These are phyloP conservation scores for Camellia japonica DNA, from an alignment of 148 eudicot genomes.

Conservation along the genomic window DNA sequence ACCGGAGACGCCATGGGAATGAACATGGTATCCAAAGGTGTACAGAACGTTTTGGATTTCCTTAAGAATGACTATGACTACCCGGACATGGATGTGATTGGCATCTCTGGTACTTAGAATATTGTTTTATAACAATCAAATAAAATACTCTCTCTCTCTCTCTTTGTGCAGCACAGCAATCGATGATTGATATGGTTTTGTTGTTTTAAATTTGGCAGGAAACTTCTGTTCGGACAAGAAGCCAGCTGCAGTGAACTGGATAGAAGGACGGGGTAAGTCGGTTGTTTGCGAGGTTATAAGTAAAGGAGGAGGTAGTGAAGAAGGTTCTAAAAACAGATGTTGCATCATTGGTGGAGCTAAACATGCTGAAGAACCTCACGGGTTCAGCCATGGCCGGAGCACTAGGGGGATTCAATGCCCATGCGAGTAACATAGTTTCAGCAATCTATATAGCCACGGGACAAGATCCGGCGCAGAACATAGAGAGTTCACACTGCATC, in stretches of 20 bases:
- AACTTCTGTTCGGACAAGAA: constrained; percentile 87
- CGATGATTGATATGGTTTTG: neutral
- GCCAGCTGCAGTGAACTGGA: constrained; percentile 88
- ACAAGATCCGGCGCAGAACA: constrained; percentile 87
- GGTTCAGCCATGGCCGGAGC: constrained; percentile 90
- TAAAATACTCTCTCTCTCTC: too few species aligned
- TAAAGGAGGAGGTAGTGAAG: constrained; percentile 67
- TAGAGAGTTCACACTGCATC: constrained; percentile 87
- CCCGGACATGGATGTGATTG: constrained; percentile 86
- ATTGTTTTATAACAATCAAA: neutral
- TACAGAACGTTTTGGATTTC: constrained; percentile 74
- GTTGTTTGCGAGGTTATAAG: constrained; percentile 83
- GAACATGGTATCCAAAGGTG: constrained; percentile 98
- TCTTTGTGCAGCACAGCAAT: too few species aligned
- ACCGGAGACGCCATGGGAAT: constrained; percentile 97
- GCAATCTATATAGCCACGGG: constrained; percentile 81
- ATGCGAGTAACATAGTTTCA: constrained; percentile 80
- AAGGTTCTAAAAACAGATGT: constrained; percentile 72
- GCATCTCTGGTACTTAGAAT: constrained; percentile 54
- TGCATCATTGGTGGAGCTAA: constrained; percentile 71
- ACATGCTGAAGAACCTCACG: constrained; percentile 78
- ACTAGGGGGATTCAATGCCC: constrained; percentile 88
- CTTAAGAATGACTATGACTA: constrained; percentile 66
- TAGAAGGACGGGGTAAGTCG: constrained; percentile 85
- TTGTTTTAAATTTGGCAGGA: constrained; percentile 31